Percentiles rank a stretch among this genome's conserved stretches.
Evolutionary conservation across 352 stramenopile genomes (phyloP).

Genomic region (Globisporangium solare): DNA sequence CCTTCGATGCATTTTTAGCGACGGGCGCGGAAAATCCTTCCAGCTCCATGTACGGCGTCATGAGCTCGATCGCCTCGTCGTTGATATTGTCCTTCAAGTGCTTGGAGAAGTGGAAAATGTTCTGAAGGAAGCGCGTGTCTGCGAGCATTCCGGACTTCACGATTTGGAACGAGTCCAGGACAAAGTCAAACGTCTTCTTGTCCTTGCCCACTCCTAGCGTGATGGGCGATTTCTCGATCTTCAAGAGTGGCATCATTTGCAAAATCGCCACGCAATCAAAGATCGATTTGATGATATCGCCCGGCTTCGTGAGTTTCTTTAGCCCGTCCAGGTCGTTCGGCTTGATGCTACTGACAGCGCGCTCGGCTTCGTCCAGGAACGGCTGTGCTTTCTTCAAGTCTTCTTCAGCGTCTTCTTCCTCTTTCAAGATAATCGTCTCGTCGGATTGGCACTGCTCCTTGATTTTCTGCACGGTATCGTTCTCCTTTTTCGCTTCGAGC

Average conservation of each 20-base stretch:
- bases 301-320: conserved; percentile 89
- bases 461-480: conserved; percentile 83
- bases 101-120: conserved; percentile 90
- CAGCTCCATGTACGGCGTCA: conserved; percentile 88
- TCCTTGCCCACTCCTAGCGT: conserved; percentile 81
- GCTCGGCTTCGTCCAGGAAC: conserved; percentile 88
- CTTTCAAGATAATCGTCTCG: conserved; percentile 64
- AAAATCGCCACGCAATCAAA: conserved; percentile 90
- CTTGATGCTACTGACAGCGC: conserved; percentile 83
- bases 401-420: conserved; percentile 86
- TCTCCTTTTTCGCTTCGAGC: conserved; percentile 88
- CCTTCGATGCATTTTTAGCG: conserved; percentile 87
- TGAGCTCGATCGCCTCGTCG: conserved; percentile 91
- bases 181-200: conserved; percentile 82
- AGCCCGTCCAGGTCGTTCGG: conserved; percentile 90
- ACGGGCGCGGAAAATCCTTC: conserved; percentile 73
- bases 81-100: conserved; percentile 92
- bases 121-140: conserved; percentile 85
- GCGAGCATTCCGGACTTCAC: conserved; percentile 82
- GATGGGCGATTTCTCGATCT: conserved; percentile 53
- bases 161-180: conserved; percentile 85
- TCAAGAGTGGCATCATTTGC: conserved; percentile 80
- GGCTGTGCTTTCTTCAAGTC: conserved; percentile 88
- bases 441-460: conserved; percentile 84
- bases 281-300: conserved; percentile 91